Percentiles rank a stretch among this genome's conserved stretches.
Evolutionary conservation across 495 filamentous ascomycete genomes (phyloP).

Genomic region (Rhypophila decipiens): DNA sequence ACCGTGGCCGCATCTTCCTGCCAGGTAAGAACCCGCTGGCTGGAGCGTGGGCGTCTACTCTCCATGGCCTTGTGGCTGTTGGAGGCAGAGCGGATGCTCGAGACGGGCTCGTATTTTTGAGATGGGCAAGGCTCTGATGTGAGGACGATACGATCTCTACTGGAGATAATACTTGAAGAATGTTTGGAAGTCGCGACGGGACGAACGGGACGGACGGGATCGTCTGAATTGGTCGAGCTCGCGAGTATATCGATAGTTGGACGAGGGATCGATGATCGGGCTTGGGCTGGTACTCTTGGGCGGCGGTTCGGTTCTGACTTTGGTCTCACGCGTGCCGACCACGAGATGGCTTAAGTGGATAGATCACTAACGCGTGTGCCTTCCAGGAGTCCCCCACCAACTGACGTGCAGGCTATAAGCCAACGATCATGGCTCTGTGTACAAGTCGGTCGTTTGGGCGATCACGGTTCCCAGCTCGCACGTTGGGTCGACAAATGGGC

Average conservation of each 20-base stretch:
- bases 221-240: neutral
- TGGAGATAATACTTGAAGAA: neutral
- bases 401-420: constrained; percentile 4
- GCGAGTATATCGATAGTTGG: neutral
- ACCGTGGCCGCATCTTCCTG: constrained; percentile 34
- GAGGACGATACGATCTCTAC: neutral
- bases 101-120: neutral
- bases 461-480: no score
- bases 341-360: constrained; percentile 1
- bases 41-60: constrained; percentile 32
- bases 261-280: neutral
- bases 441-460: neutral
- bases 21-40: constrained; percentile 33
- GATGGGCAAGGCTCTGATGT: neutral
- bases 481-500: neutral
- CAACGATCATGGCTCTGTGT: constrained; percentile 8
- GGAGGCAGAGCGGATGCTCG: neutral
- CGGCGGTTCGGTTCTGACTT: neutral
- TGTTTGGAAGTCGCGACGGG: neutral
- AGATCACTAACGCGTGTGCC: constrained; percentile 13
- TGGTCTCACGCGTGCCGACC: constrained; percentile 12
- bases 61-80: constrained; percentile 20
- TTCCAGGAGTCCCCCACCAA: constrained; percentile 2
- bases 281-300: neutral
- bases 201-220: no score